phyloP scores from a whole-genome alignment of 345 rosid species.

The Lepidium aucheri region DNA sequence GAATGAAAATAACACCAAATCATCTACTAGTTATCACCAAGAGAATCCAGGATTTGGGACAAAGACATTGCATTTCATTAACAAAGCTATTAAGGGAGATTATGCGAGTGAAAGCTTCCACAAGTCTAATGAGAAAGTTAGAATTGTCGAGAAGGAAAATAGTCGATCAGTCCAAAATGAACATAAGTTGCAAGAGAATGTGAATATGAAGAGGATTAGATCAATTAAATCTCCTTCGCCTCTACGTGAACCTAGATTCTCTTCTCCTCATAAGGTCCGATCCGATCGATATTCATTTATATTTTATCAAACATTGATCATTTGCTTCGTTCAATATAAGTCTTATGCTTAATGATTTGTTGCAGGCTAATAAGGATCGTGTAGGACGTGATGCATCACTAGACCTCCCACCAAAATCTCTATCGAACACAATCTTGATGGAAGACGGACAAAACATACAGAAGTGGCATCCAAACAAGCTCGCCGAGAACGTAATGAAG shows the following conservation, averaged over 20 bases:
- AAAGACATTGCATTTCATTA: conserved; percentile 83
- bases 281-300: neutral
- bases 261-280: conserved; percentile 68
- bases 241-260: conserved; percentile 51
- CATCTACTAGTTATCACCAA: conserved; percentile 14
- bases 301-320: neutral
- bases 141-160: conserved; percentile 24
- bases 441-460: conserved; percentile 53
- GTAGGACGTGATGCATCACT: conserved; percentile 32
- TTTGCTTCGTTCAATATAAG: neutral
- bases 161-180: conserved; percentile 43
- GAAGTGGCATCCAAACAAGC: conserved; percentile 74
- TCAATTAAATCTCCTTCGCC: conserved; percentile 56
- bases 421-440: conserved; percentile 37
- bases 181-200: conserved; percentile 20
- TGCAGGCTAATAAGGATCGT: conserved; percentile 54
- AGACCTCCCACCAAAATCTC: conserved; percentile 48
- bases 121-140: conserved; percentile 32
- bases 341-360: neutral
- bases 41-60: conserved; percentile 56
- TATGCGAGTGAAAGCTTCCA: conserved; percentile 46
- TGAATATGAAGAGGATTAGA: conserved; percentile 35
- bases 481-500: conserved; percentile 78
- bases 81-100: conserved; percentile 82
- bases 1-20: conserved; percentile 17